phyloP scores from a whole-genome alignment of 2,329 filamentous ascomycete genomes.

The Fusarium sp. region DNA sequence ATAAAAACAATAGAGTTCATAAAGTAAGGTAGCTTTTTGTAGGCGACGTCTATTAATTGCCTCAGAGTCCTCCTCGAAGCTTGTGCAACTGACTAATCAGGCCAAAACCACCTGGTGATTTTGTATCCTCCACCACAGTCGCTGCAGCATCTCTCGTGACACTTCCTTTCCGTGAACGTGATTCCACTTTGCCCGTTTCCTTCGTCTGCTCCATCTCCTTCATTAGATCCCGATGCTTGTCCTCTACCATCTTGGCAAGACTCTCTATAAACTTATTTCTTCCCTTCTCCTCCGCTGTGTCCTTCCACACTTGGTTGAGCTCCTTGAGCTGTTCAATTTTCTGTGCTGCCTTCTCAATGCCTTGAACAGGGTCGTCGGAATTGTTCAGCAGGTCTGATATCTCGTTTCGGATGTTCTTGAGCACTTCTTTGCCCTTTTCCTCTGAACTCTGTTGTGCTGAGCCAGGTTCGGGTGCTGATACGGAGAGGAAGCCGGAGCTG shows the following conservation, averaged over 20 bases:
- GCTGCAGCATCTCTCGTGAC: slow-evolving; percentile 42
- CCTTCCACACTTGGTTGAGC: slow-evolving; percentile 87
- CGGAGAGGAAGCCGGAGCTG: slow-evolving; percentile 86
- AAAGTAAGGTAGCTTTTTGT: background rate
- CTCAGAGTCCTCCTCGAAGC: slow-evolving; percentile 64
- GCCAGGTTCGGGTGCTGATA: slow-evolving; percentile 84
- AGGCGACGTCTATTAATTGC: background rate
- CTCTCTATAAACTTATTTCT: slow-evolving; percentile 83
- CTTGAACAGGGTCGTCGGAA: slow-evolving; percentile 68
- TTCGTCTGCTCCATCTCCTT: slow-evolving; percentile 61
- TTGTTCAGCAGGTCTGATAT: slow-evolving; percentile 73
- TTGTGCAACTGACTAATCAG: slow-evolving; percentile 73
- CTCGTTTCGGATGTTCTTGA: slow-evolving; percentile 76
- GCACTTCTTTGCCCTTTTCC: slow-evolving; percentile 87
- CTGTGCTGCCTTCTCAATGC: slow-evolving; percentile 77
- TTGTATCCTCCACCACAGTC: slow-evolving; percentile 53
- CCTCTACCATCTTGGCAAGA: slow-evolving; percentile 84
- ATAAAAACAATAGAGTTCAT: background rate
- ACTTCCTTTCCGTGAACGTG: slow-evolving; percentile 52
- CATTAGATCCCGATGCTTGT: slow-evolving; percentile 68
- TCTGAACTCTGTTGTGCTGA: slow-evolving; percentile 75
- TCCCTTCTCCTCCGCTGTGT: slow-evolving; percentile 94
- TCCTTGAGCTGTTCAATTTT: slow-evolving; percentile 82
- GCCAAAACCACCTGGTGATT: slow-evolving; percentile 64
- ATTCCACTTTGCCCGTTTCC: slow-evolving; percentile 50